Evolutionary conservation across 1,284 basidiomycete species (phyloP).

Genomic region (Takashimella koratensis): DNA sequence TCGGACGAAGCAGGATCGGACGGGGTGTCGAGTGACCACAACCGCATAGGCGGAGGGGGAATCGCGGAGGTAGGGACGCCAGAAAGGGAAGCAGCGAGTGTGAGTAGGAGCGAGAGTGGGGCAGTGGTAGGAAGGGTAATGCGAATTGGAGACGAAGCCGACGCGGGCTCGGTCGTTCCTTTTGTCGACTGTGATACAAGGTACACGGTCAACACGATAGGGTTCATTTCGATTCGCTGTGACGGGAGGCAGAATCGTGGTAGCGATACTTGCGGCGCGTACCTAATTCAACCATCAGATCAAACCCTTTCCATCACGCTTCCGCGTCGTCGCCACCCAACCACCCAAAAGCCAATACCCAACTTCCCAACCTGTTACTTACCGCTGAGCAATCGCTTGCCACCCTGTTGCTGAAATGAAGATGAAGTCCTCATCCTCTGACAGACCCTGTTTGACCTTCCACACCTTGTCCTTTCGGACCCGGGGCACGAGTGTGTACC

Average conservation of each 20-base stretch:
- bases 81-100: conserved; percentile 6
- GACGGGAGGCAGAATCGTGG: conserved; percentile 53
- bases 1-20: background rate
- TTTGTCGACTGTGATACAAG: too few species aligned
- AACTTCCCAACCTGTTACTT: too few species aligned
- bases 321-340: conserved; percentile 8
- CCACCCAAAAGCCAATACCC: too few species aligned
- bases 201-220: conserved; percentile 65
- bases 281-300: background rate
- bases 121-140: conserved; percentile 13
- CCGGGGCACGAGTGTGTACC: background rate
- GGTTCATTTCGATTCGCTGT: conserved; percentile 67
- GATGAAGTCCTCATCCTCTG: conserved; percentile 72
- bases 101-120: conserved; percentile 4
- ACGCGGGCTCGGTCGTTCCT: background rate
- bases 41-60: conserved; percentile 15
- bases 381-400: conserved; percentile 67
- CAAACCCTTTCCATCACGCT: too few species aligned
- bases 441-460: conserved; percentile 47
- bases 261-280: conserved; percentile 47
- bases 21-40: conserved; percentile 20
- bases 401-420: conserved; percentile 71
- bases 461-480: conserved; percentile 24
- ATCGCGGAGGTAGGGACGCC: conserved; percentile 8
- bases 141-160: background rate